Evolutionary conservation across 2,329 filamentous ascomycete species (phyloP).

Genomic region (Sclerotinia glacialis): DNA sequence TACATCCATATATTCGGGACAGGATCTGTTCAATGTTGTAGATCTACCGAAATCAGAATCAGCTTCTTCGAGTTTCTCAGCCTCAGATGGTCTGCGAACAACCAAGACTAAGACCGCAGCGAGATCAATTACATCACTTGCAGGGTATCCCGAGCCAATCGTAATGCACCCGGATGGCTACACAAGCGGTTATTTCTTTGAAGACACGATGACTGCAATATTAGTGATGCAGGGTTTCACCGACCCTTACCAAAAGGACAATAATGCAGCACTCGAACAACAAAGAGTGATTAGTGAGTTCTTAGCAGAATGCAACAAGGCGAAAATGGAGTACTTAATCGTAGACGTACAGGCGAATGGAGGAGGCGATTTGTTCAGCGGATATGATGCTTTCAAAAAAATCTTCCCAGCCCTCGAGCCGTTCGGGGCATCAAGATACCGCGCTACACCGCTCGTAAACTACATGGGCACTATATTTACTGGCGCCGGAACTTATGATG

Average conservation of each 20-base stretch:
- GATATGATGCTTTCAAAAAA: conserved; percentile 49
- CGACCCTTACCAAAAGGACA: conserved; percentile 28
- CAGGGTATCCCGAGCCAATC: conserved; percentile 26
- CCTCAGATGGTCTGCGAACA: not conserved
- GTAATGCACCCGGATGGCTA: conserved; percentile 24
- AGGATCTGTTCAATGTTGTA: conserved; percentile 24
- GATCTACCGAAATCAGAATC: conserved; percentile 18
- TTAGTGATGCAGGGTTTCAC: conserved; percentile 26
- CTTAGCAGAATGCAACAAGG: conserved; percentile 14
- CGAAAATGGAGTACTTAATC: conserved; percentile 18
- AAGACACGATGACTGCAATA: conserved; percentile 28
- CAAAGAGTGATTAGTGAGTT: conserved; percentile 20
- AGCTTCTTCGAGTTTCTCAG: conserved; percentile 9
- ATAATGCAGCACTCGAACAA: not conserved
- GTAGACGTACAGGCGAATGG: conserved; percentile 59
- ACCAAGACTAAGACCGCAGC: not conserved
- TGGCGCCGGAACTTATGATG: conserved; percentile 11
- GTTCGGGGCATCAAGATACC: conserved; percentile 44
- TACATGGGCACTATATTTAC: conserved; percentile 20
- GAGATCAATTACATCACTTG: conserved; percentile 12
- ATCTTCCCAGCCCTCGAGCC: conserved; percentile 33
- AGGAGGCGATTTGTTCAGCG: conserved; percentile 52
- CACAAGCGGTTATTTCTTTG: conserved; percentile 31
- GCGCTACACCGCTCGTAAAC: conserved; percentile 18
- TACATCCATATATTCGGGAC: conserved; percentile 25